Conservation (phyloP, 768 basidiomycete genomes). For the Kockovaella imperatae region DNA sequence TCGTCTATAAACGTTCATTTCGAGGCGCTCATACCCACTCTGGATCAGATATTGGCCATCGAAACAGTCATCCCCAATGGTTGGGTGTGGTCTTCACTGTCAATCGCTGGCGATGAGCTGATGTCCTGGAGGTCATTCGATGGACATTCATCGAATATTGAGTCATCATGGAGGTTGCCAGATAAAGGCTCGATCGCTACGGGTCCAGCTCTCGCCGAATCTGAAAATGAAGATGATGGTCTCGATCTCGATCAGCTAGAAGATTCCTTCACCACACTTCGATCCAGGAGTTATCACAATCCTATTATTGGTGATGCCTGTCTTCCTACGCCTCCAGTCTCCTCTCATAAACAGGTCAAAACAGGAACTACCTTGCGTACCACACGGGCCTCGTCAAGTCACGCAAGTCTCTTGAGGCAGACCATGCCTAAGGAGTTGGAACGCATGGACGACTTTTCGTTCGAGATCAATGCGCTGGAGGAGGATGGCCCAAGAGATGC, state of each 20-base stretch:
- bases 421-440: conserved; percentile 9
- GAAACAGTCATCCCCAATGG: conserved; percentile 20
- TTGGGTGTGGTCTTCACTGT: conserved; percentile 25
- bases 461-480: conserved; percentile 18
- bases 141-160: conserved; percentile 8
- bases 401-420: conserved; percentile 17
- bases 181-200: too few relatives aligned
- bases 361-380: too few relatives aligned
- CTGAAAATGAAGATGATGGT: conserved; percentile 6
- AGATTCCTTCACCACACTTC: conserved; percentile 26
- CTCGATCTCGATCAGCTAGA: conserved; percentile 6
- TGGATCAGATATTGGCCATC: not conserved
- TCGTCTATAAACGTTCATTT: conserved; percentile 19
- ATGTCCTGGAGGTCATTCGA: conserved; percentile 17
- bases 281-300: conserved; percentile 1
- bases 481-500: not conserved
- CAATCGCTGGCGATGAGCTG: conserved; percentile 14
- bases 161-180: not conserved
- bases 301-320: not conserved
- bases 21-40: conserved; percentile 1
- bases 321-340: conserved; percentile 7
- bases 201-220: not conserved
- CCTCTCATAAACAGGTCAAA: conserved; percentile 6
- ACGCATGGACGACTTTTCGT: conserved; percentile 30
- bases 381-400: too few relatives aligned